phyloP scores from a whole-genome alignment of 345 rosid genomes.

The Moringa oleifera region DNA sequence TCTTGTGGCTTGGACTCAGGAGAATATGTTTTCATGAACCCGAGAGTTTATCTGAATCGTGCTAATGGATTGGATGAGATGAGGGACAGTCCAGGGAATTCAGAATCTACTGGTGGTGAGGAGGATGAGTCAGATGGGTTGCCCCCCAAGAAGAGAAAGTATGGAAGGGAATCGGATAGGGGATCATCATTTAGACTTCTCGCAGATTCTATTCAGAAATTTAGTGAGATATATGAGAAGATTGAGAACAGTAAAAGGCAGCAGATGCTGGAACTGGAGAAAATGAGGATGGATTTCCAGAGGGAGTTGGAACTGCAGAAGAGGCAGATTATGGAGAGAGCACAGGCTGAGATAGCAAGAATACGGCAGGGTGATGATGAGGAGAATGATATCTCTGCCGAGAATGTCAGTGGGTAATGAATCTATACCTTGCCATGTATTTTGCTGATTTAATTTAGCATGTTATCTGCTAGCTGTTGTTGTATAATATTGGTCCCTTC shows the following conservation, averaged over 20 bases:
- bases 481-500: conserved; percentile 21
- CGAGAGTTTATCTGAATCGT: conserved; percentile 57
- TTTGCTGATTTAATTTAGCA: conserved; percentile 5
- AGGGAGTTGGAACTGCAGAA: conserved; percentile 87
- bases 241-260: conserved; percentile 74
- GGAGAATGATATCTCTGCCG: conserved; percentile 49
- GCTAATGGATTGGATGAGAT: conserved; percentile 80
- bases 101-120: conserved; percentile 47
- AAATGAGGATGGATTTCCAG: conserved; percentile 92
- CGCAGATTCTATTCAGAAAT: conserved; percentile 81
- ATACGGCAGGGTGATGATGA: conserved; percentile 44
- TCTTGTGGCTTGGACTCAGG: conserved; percentile 94
- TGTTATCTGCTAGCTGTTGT: conserved; percentile 20
- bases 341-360: conserved; percentile 76
- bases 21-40: conserved; percentile 72
- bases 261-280: conserved; percentile 89
- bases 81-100: conserved; percentile 89
- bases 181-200: conserved; percentile 66
- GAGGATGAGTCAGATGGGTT: conserved; percentile 65
- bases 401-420: conserved; percentile 52
- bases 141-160: conserved; percentile 39
- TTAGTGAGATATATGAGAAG: conserved; percentile 86
- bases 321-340: conserved; percentile 82
- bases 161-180: conserved; percentile 46
- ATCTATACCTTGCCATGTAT: neutral